Conservation (phyloP, 2,329 filamentous ascomycete genomes). For the Geosmithia flava region DNA sequence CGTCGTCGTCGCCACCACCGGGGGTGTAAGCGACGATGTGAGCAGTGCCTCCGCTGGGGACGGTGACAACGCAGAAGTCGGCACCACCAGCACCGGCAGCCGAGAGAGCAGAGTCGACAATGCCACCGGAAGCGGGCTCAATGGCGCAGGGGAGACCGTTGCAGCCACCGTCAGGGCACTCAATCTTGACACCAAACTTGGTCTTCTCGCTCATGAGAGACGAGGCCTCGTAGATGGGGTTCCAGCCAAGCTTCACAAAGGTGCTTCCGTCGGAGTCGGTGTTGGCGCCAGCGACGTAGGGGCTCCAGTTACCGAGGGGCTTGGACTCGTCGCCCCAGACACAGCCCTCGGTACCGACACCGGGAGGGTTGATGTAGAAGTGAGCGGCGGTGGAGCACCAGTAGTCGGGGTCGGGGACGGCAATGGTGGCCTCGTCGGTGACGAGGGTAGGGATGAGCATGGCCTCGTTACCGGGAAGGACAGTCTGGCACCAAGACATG, state of each 20-base stretch:
- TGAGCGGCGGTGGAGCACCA: slow-evolving; percentile 65
- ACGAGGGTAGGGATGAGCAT: slow-evolving; percentile 75
- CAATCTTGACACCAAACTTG: slow-evolving; percentile 56
- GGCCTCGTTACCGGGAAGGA: slow-evolving; percentile 66
- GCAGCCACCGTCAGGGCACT: slow-evolving; percentile 54
- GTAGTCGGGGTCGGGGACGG: slow-evolving; percentile 58
- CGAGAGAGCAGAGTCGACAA: slow-evolving; percentile 41
- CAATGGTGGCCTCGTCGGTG: slow-evolving; percentile 40
- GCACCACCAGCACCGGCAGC: slow-evolving; percentile 54
- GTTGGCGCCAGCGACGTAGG: slow-evolving; percentile 68
- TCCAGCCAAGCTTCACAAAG: slow-evolving; percentile 66
- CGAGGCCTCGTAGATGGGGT: slow-evolving; percentile 57
- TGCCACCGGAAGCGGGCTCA: slow-evolving; percentile 44
- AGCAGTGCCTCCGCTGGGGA: slow-evolving; percentile 52
- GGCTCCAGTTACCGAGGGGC: slow-evolving; percentile 63
- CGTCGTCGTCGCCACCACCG: slow-evolving; percentile 16
- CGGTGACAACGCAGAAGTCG: slow-evolving; percentile 66
- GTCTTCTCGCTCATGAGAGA: slow-evolving; percentile 44
- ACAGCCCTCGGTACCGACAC: slow-evolving; percentile 51
- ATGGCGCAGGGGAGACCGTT: slow-evolving; percentile 66
- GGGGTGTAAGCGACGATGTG: slow-evolving; percentile 51
- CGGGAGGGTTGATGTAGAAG: slow-evolving; percentile 70
- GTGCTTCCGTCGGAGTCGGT: slow-evolving; percentile 51
- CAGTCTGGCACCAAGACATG: slow-evolving; percentile 68
- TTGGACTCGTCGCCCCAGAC: slow-evolving; percentile 55